These are phyloP conservation scores for Picea engelmannii DNA, from an alignment of 83 land plant genomes.

Conservation along the genomic window DNA sequence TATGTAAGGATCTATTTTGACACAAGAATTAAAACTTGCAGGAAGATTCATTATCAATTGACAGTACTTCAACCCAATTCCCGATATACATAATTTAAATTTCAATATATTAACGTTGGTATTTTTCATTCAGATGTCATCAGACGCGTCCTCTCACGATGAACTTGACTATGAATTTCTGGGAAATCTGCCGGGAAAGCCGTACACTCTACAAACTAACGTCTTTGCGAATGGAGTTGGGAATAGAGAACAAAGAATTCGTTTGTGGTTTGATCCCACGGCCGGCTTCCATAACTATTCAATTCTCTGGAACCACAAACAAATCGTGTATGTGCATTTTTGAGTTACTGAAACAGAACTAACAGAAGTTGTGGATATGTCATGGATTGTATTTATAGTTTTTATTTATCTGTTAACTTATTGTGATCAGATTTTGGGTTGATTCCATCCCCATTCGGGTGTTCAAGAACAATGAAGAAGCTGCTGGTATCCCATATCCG, in stretches of 20 bases:
- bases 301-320: conserved; percentile 37
- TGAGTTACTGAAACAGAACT: no score
- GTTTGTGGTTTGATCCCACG: conserved; percentile 75
- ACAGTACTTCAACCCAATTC: no score
- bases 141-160: conserved; percentile 58
- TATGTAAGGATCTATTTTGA: conserved; percentile 25
- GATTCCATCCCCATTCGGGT: background rate
- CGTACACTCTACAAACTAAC: no score
- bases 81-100: no score
- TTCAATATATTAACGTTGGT: no score
- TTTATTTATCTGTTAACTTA: no score
- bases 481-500: no score
- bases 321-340: conserved; percentile 26
- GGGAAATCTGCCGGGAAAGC: no score
- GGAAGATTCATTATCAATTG: no score
- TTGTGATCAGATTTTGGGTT: conserved; percentile 13
- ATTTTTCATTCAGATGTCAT: conserved; percentile 31
- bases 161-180: conserved; percentile 82
- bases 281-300: conserved; percentile 9
- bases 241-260: conserved; percentile 60
- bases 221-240: no score
- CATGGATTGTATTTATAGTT: background rate
- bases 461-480: no score
- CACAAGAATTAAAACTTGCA: no score
- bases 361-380: background rate